phyloP scores from a whole-genome alignment of 306 rosid genomes.

The Adenanthera pavonina region DNA sequence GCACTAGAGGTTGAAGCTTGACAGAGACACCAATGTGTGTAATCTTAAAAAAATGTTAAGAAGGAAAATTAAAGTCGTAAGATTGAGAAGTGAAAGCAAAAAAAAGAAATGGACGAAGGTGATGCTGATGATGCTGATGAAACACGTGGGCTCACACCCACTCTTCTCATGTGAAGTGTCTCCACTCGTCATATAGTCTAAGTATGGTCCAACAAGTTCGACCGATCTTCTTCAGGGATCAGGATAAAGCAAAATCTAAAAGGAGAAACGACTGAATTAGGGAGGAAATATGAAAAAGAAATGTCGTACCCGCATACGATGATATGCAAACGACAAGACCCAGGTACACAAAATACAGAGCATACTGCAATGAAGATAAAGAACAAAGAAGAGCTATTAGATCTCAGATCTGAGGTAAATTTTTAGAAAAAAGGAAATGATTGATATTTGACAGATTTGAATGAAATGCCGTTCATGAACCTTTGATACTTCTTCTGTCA shows the following conservation, averaged over 20 bases:
- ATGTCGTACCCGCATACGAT: conserved; percentile 85
- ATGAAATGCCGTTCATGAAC: conserved; percentile 37
- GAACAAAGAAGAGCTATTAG: not conserved
- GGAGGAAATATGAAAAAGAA: not conserved
- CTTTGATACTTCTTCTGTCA: conserved; percentile 95
- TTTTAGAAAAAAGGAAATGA: not conserved
- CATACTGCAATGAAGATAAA: conserved; percentile 70
- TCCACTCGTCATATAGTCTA: conserved; percentile 31
- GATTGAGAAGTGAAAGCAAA: conserved; percentile 40
- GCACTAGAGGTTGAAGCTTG: not conserved
- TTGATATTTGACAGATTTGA: not conserved
- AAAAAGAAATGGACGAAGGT: conserved; percentile 40
- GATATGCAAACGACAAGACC: conserved; percentile 91
- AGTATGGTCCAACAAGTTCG: conserved; percentile 46
- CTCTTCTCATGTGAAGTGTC: conserved; percentile 42
- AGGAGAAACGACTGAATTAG: not conserved
- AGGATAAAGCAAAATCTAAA: conserved; percentile 16
- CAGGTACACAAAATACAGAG: conserved; percentile 90
- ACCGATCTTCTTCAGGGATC: conserved; percentile 36
- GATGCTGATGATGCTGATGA: conserved; percentile 30
- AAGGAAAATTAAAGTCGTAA: conserved; percentile 13
- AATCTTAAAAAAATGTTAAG: conserved; percentile 19
- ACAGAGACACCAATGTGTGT: not conserved
- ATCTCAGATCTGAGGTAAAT: conserved; percentile 62
- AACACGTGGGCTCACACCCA: conserved; percentile 53